Evolutionary conservation across 352 stramenopile species (phyloP), one percentile per base, ranked within the genome.

Genomic region (Globisporangium alternatum): DNA sequence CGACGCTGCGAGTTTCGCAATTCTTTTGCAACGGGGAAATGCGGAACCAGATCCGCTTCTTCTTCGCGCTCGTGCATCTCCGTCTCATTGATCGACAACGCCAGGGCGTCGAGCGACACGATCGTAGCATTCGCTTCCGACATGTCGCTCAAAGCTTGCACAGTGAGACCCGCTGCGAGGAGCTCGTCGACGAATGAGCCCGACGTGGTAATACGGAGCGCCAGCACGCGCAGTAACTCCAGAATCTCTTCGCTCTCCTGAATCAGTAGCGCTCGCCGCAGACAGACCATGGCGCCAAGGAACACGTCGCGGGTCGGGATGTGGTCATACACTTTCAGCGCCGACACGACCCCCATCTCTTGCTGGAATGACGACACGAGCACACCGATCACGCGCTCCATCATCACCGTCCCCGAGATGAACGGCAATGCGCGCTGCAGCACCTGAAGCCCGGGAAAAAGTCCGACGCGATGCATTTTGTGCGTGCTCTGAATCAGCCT

Each of bases 41-140:
- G 77, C 30, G 81, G 85, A 28, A 91, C 78, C 35, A 89, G 68
- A 35, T 91, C 83, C 0, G 76, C 78, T 61, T 76, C 69, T 56
- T 91, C 83, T 72, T 93, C 85, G 59, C 72, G 74, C 17, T 91
- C 81, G 58, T 91, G 83, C 66, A 90, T 68, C 51, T 93, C 85
- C 0, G 75, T 82, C 13, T 90, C 83, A 39, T 93, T 93, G 37
- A 93, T 84, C 0, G 65, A 53, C 2, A 87, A 56, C 33, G 78
- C 85, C 3, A 93, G 61, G 2, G 81, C 74, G 47, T 91, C 72
- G 10, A 93, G 51, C 9, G 90, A 71, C 2, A 76, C 71, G 45
- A 83, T 72, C 10, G 87, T 77, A 13, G 82, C 85, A 56, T 80
- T 65, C 5, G 75, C 71, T 64, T 91, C 83, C 1, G 72, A 83